Evolutionary conservation across 2,329 filamentous ascomycete species (phyloP), one percentile per base, ranked within the genome.

Genomic region (Drechslerella coelobrocha): DNA sequence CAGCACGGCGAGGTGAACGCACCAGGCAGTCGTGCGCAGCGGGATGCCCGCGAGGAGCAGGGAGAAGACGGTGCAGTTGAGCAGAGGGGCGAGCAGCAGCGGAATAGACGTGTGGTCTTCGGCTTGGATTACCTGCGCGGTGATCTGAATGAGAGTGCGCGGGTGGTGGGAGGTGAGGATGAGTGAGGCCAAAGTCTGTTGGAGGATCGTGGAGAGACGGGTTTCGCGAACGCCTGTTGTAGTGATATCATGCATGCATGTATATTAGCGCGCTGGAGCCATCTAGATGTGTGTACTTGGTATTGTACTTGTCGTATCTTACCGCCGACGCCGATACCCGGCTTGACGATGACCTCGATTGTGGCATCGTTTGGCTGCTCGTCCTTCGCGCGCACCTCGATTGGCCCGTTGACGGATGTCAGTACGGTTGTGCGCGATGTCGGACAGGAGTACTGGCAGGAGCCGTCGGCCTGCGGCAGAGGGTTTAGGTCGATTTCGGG

Each of bases 281-380:
- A 71, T 68, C 57, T 21, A 27, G 34, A 31, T 51, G 68, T 2
- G 19, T 41, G 51, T 4, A 21, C 17, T n/a, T 10, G 53, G 45
- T 23, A 10, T 17, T 41, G n/a, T 41, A n/a, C n/a, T n/a, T n/a
- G n/a, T n/a, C n/a, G n/a, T 12, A 14, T n/a, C 84, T 77, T 79
- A 88, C 92, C 89, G 82, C 90, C 91, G 48, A 94, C 88, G 14
- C 92, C 92, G 73, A 89, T 87, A 34, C 89, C 88, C 52, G 93
- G 93, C 78, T 94, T 87, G 73, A 99, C 86, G 78, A 93, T 87
- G 65, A 99, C 90, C 79, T 97, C 94, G 74, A 99, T 83, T 53
- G 89, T 86, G 26, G 93, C 91, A 81, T 97, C 92, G 79, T 96
- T 92, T 6, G 94, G 89, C 74, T 94, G 86, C 79, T 97, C 91